These are phyloP conservation scores for Coemansia sp. DNA, from an alignment of 192 early-diverging fungal genomes.

Conservation along the genomic window DNA sequence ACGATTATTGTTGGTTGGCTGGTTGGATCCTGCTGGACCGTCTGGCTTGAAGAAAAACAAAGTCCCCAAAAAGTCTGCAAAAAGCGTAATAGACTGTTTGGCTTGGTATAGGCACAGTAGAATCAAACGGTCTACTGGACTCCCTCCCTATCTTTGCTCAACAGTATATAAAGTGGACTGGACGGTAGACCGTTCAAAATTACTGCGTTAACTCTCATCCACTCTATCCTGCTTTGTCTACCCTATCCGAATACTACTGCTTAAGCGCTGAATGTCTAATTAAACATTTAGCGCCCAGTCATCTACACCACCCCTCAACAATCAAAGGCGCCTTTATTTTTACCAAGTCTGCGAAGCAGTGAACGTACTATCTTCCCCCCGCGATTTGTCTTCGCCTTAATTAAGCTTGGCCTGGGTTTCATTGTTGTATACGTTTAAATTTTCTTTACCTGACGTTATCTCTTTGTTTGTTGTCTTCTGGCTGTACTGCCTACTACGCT, in stretches of 20 bases:
- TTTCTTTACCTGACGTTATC: background rate
- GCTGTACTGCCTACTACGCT: background rate
- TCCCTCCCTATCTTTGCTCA: background rate
- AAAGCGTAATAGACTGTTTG: background rate
- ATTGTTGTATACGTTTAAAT: background rate
- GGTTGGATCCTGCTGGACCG: background rate
- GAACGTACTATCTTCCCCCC: background rate
- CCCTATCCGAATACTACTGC: conserved; percentile 9
- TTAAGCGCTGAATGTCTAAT: conserved; percentile 4
- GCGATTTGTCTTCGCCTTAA: background rate
- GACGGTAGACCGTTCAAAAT: background rate
- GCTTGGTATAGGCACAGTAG: conserved; percentile 7
- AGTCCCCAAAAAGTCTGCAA: background rate
- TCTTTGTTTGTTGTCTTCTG: background rate
- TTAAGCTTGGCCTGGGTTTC: background rate
- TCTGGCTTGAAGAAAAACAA: background rate
- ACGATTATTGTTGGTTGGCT: background rate
- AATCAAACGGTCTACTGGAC: background rate
- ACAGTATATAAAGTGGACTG: background rate
- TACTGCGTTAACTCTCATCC: conserved; percentile 5
- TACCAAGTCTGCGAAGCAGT: background rate
- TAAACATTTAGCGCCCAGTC: conserved; percentile 1
- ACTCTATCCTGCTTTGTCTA: conserved; percentile 1
- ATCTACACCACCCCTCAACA: background rate
- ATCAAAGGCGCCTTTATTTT: background rate